Evolutionary conservation across 768 basidiomycete species (phyloP), one percentile per base, ranked within the genome.

Genomic region (Sutorius australiensis): DNA sequence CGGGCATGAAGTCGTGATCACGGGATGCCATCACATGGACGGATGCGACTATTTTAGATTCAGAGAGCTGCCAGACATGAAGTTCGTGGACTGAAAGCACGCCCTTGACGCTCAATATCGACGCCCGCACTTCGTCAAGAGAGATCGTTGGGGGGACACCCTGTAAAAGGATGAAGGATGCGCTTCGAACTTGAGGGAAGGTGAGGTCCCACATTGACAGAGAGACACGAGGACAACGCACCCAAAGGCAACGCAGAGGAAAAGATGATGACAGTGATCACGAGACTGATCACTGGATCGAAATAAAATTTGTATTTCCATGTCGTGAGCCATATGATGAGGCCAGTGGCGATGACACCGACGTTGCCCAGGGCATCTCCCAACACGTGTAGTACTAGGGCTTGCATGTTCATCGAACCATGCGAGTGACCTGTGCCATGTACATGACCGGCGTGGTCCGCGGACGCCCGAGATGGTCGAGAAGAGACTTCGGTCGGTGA

Each of bases 331-430:
- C 92, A 95, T 65, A 99, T 97, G 65, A 98, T 76, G 11, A 98
- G 81, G 51, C 97, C 97, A 5, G 95, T 92, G 33, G 87, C 84
- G 54, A 99, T 97, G 56, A 99, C 97, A 48, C 97, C 97, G 56
- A 98, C 90, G 69, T 99, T 98, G 46, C 97, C 97, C 24, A 99
- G 80, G 50, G 95, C 95, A 74, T 99, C 95, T 32, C 95, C 95
- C 41, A 99, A 70, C 36, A 98, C 97, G 69, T 99, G 97, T 28
- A 99, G 72, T 31, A 98, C 76, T 1, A 99, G 78, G 30, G 94
- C 97, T n/a, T 77, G 87, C 95, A 98, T 98, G 72, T 98, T 99
- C 97, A 99, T 98, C 1, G 87, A 91, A 24, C 64, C 86, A 61
- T 85, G 82, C 19, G 72, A 58, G 66, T 80, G 73, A 67, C 73